Evolutionary conservation across 257 asterid genomes (phyloP).

Genomic region (Ballota nigra): DNA sequence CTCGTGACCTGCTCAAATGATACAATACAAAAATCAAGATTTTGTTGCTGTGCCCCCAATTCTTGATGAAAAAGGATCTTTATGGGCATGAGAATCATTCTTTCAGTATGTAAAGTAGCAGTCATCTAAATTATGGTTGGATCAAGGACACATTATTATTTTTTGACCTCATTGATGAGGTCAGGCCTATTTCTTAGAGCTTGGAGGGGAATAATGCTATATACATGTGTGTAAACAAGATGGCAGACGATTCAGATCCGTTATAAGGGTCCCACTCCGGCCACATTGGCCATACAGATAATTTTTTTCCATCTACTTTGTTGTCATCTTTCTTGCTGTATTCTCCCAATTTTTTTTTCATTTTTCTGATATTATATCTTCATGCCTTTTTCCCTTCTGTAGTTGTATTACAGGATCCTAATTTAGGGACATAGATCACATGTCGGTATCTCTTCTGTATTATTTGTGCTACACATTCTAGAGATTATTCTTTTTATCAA

Average conservation of each 20-base stretch:
- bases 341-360: constrained; percentile 18
- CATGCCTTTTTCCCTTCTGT: constrained; percentile 15
- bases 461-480: constrained; percentile 27
- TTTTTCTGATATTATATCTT: constrained; percentile 16
- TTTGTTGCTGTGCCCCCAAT: no score
- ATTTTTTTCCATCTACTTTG: constrained; percentile 37
- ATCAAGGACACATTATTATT: constrained; percentile 35
- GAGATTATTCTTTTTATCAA: constrained; percentile 26
- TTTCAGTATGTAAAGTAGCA: constrained; percentile 55
- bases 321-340: constrained; percentile 25
- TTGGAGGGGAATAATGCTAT: constrained; percentile 38
- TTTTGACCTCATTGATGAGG: constrained; percentile 43
- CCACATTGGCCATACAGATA: constrained; percentile 39
- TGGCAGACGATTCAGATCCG: constrained; percentile 22
- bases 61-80: constrained; percentile 9
- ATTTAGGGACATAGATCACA: constrained; percentile 25
- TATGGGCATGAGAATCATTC: constrained; percentile 48
- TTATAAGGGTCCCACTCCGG: constrained; percentile 31
- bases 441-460: constrained; percentile 28
- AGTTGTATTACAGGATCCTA: constrained; percentile 30
- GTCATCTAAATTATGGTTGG: constrained; percentile 38
- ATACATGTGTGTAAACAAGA: background rate
- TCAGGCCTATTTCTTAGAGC: constrained; percentile 31
- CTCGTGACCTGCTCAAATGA: constrained; percentile 32
- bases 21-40: constrained; percentile 19